Percentiles rank a stretch among this genome's conserved stretches.
Evolutionary conservation across 176 grass and related monocot genomes (phyloP).

Genomic region (Aegilops bicornis): DNA sequence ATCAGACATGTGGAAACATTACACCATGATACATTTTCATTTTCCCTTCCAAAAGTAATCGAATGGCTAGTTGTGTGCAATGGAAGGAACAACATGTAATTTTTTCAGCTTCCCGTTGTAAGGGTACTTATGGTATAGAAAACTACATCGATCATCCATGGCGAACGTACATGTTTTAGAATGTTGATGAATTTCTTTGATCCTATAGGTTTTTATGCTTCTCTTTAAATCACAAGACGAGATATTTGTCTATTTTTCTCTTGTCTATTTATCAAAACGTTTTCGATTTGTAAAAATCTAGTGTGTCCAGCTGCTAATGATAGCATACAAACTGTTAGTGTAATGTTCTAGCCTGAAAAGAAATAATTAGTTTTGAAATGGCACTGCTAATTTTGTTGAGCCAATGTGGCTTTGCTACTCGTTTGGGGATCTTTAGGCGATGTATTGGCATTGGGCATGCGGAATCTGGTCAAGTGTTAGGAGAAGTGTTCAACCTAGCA

Average conservation of each 20-base stretch:
- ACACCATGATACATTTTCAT: background rate
- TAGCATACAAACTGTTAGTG: background rate
- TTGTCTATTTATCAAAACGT: background rate
- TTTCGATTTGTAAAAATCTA: background rate
- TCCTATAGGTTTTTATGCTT: background rate
- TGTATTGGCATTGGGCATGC: background rate
- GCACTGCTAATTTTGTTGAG: background rate
- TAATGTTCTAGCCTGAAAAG: constrained; percentile 4
- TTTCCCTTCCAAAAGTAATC: background rate
- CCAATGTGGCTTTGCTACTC: background rate
- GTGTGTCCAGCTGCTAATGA: background rate
- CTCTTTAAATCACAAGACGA: background rate
- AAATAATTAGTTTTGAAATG: background rate
- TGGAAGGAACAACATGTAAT: background rate
- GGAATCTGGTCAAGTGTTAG: background rate
- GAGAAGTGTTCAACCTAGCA: background rate
- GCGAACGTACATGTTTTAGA: background rate
- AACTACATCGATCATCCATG: background rate
- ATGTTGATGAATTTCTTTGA: background rate
- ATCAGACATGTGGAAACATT: background rate
- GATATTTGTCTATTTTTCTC: background rate
- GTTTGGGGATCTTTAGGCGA: background rate
- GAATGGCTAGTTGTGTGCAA: background rate
- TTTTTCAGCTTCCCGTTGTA: background rate
- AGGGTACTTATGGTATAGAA: background rate